Evolutionary conservation across 176 grass and related monocot species (phyloP), one percentile per base, ranked within the genome.

Genomic region (Triticum urartu): DNA sequence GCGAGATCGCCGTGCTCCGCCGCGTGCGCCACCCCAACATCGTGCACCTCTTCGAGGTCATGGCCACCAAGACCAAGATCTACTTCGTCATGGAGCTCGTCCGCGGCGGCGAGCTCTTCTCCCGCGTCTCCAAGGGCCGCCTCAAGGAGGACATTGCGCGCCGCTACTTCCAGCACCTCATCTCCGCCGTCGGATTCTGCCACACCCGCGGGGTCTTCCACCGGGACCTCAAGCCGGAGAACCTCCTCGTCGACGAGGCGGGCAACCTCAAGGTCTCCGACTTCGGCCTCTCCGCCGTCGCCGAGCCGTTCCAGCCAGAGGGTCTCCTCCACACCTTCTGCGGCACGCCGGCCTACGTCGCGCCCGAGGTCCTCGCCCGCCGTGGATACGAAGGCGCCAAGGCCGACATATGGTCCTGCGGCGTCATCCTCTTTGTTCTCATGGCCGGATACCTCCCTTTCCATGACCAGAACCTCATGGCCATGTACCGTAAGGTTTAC

Each of bases 41-140:
- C 86, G 97, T 99, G 24, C 94, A 91, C 71, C 94, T 99, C 22
- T 91, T 92, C 86, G 97, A 99, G 89, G 97, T 99, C 17, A 96
- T 99, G 97, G 97, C 97, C 66, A 94, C 94, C 34, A 99, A 94
- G 84, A 84, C 94, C 21, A 99, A 99, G 97, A 99, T 99, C 89
- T 99, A 99, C 84, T 93, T 99, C 89, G 94, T 99, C 24, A 99
- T 99, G 95, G 95, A 98, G 90, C 85, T 89, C 81, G 93, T 98
- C 68, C 81, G 84, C 81, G 93, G 95, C 84, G 95, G 95, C 40
- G 95, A 98, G 88, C 93, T 98, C 63, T 98, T 98, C 87, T 80
- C 92, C 72, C 89, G 85, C 71, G 97, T 99, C 30, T 84, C 92
- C 82, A 99, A 99, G 85, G 97, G 97, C 64, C 87, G 97, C n/a